A percentile compares a stretch with the other conserved stretches of the same genome.
These are phyloP conservation scores for Penstemon eatonii DNA, from an alignment of 257 asterid genomes.

Conservation along the genomic window DNA sequence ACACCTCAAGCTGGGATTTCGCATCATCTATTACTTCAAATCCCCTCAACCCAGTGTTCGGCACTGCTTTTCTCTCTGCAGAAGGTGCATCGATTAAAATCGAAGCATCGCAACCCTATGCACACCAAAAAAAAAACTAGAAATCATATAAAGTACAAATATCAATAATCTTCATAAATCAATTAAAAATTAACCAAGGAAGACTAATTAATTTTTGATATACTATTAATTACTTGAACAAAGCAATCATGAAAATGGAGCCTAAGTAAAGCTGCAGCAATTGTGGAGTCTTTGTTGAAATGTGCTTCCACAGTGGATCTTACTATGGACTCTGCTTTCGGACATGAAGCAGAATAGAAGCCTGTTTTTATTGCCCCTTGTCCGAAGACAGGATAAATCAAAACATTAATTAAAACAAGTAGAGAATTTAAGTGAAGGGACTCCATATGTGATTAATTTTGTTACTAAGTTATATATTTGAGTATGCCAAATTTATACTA, in stretches of 20 bases:
- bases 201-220: not conserved
- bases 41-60: conserved; percentile 58
- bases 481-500: not conserved
- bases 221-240: conserved; percentile 44
- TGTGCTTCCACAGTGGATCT: conserved; percentile 58
- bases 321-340: conserved; percentile 59
- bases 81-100: conserved; percentile 47
- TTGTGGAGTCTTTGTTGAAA: conserved; percentile 42
- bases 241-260: conserved; percentile 79
- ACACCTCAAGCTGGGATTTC: conserved; percentile 52
- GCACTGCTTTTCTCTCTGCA: conserved; percentile 49
- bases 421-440: conserved; percentile 25
- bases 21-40: conserved; percentile 68
- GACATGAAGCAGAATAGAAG: conserved; percentile 61
- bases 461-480: not conserved
- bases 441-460: conserved; percentile 30
- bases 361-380: conserved; percentile 47
- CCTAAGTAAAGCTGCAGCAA: conserved; percentile 68
- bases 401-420: conserved; percentile 1
- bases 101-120: conserved; percentile 72
- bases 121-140: not conserved
- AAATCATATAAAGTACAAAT: not conserved
- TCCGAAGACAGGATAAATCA: conserved; percentile 22
- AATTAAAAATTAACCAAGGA: not conserved
- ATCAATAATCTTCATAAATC: too few species aligned